These are phyloP conservation scores for Lactarius deliciosus DNA, from an alignment of 768 basidiomycete genomes.

Conservation along the genomic window DNA sequence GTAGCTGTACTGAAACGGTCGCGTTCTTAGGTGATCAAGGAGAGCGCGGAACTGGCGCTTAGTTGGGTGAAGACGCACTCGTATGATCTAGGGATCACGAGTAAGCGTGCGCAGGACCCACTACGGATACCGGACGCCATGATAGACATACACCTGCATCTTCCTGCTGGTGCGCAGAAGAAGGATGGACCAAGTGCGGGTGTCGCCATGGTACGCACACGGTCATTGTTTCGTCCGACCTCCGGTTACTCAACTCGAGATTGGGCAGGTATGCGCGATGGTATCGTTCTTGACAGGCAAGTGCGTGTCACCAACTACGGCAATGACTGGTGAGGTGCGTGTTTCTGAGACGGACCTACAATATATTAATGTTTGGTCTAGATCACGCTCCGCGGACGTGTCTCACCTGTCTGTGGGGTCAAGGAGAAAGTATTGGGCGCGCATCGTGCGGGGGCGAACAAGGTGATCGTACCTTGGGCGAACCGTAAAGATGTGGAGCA, in stretches of 20 bases:
- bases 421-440: slow-evolving; percentile 92
- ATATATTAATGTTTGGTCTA: no score
- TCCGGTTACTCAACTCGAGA: not conserved
- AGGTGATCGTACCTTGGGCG: slow-evolving; percentile 79
- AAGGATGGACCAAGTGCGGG: slow-evolving; percentile 95
- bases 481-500: slow-evolving; percentile 88
- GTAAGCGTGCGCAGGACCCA: slow-evolving; percentile 66
- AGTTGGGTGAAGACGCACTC: slow-evolving; percentile 91
- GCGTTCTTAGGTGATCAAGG: slow-evolving; percentile 69
- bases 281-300: slow-evolving; percentile 81
- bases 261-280: slow-evolving; percentile 69
- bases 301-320: slow-evolving; percentile 66
- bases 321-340: slow-evolving; percentile 86
- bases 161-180: slow-evolving; percentile 88
- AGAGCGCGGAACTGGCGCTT: slow-evolving; percentile 85
- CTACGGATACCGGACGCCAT: slow-evolving; percentile 61
- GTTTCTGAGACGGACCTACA: no score
- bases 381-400: slow-evolving; percentile 57
- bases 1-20: not conserved
- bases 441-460: slow-evolving; percentile 80
- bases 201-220: slow-evolving; percentile 68
- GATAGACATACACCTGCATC: slow-evolving; percentile 84
- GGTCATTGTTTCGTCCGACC: not conserved
- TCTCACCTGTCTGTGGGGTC: slow-evolving; percentile 86
- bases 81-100: slow-evolving; percentile 76